Conservation (phyloP, 768 basidiomycete species). For the Rhizopogon vinicolor region DNA sequence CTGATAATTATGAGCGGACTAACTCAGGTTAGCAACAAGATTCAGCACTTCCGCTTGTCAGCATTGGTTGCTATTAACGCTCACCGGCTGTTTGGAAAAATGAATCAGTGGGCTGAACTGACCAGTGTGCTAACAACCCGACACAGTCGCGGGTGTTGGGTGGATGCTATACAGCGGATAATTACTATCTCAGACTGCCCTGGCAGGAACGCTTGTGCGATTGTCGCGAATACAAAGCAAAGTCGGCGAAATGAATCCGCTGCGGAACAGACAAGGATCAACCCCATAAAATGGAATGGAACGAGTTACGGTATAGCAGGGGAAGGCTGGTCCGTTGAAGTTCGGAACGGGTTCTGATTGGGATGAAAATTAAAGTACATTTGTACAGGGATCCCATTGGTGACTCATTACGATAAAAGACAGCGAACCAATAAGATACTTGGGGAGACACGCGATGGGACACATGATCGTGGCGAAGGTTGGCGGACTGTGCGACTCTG, state of each 20-base stretch:
- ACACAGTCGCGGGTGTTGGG: neutral
- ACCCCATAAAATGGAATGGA: conserved; percentile 19
- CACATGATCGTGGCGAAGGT: conserved; percentile 16
- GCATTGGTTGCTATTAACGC: too few species aligned
- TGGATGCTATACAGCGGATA: neutral
- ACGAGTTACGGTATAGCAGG: conserved; percentile 3
- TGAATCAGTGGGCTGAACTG: neutral
- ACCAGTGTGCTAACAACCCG: neutral
- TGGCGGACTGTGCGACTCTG: conserved; percentile 20
- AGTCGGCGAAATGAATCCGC: conserved; percentile 1
- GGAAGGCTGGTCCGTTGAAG: conserved; percentile 5
- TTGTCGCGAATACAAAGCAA: neutral
- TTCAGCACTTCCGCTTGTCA: neutral
- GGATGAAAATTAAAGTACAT: neutral
- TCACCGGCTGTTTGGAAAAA: neutral
- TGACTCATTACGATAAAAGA: neutral
- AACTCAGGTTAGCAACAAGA: neutral
- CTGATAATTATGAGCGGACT: neutral
- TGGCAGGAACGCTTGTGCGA: conserved; percentile 15
- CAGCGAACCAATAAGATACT: conserved; percentile 3
- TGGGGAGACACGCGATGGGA: conserved; percentile 9
- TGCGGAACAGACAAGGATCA: conserved; percentile 28
- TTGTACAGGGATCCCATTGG: neutral
- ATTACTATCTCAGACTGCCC: neutral
- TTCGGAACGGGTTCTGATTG: conserved; percentile 1